These are phyloP conservation scores for Septoria petroselini DNA, from an alignment of 2,329 filamentous ascomycete species.

Conservation along the genomic window DNA sequence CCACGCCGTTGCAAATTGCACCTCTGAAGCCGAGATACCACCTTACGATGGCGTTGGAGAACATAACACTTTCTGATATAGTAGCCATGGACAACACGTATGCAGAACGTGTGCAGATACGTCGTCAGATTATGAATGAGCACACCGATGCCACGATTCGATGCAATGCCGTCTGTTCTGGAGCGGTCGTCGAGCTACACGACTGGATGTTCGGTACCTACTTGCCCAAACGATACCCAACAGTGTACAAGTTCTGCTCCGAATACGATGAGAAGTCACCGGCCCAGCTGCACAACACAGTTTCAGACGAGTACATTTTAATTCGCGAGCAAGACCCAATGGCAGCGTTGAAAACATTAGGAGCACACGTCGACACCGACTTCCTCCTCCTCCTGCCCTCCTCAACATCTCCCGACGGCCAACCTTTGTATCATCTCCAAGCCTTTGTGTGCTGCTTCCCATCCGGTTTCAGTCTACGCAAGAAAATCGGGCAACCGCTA, in stretches of 20 bases:
- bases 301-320: conserved; percentile 46
- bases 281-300: conserved; percentile 44
- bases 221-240: conserved; percentile 57
- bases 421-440: conserved; percentile 51
- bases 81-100: conserved; percentile 61
- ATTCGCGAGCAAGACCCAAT: conserved; percentile 37
- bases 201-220: conserved; percentile 54
- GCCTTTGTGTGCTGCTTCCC: conserved; percentile 58
- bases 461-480: conserved; percentile 55
- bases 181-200: conserved; percentile 57
- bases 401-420: conserved; percentile 24
- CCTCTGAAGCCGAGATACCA: conserved; percentile 62
- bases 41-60: conserved; percentile 61
- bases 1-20: conserved; percentile 53
- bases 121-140: conserved; percentile 47
- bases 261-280: conserved; percentile 23
- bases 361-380: conserved; percentile 57
- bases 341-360: conserved; percentile 49
- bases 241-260: conserved; percentile 38
- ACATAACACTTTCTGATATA: conserved; percentile 52
- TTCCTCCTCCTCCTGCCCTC: conserved; percentile 57
- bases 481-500: conserved; percentile 54
- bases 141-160: conserved; percentile 44
- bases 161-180: conserved; percentile 39
- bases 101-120: conserved; percentile 49